Conservation (phyloP, 2,329 filamentous ascomycete genomes). For the Tolypocladium cylindrosporum region DNA sequence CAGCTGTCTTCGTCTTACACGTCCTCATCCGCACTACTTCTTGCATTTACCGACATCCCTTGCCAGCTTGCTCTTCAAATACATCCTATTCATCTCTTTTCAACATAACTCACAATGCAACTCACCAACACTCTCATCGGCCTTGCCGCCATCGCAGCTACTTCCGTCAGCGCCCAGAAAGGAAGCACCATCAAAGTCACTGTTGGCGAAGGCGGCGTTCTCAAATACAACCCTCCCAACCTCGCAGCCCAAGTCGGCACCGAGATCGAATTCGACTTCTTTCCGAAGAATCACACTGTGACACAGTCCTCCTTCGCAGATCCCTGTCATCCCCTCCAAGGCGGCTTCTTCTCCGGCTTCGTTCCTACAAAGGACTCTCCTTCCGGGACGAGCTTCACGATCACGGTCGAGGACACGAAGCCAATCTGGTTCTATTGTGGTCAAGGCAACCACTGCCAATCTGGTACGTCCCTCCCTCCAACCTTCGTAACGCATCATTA, state of each 20-base stretch:
- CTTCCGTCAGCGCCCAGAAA: neutral
- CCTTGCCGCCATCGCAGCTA: neutral
- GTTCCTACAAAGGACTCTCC: conserved; percentile 22
- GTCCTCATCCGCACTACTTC: neutral
- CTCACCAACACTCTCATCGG: neutral
- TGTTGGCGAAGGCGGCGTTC: neutral
- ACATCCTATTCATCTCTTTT: neutral
- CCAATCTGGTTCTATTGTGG: conserved; percentile 54
- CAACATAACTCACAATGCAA: neutral
- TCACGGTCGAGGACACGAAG: conserved; percentile 25
- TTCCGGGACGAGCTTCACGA: conserved; percentile 9
- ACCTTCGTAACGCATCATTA: neutral
- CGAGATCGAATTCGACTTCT: neutral
- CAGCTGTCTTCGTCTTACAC: no score
- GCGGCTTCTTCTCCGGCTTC: conserved; percentile 14
- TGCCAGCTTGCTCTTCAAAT: neutral
- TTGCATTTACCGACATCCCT: neutral
- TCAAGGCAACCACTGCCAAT: conserved; percentile 47
- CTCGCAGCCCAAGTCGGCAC: neutral
- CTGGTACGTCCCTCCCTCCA: conserved; percentile 30
- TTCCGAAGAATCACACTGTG: neutral
- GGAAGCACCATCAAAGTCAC: neutral
- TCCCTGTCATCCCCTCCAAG: neutral
- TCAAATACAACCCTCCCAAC: neutral
- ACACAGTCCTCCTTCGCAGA: neutral